Evolutionary conservation across 2,329 filamentous ascomycete genomes (phyloP).

Genomic region (Microsporum audouinii): DNA sequence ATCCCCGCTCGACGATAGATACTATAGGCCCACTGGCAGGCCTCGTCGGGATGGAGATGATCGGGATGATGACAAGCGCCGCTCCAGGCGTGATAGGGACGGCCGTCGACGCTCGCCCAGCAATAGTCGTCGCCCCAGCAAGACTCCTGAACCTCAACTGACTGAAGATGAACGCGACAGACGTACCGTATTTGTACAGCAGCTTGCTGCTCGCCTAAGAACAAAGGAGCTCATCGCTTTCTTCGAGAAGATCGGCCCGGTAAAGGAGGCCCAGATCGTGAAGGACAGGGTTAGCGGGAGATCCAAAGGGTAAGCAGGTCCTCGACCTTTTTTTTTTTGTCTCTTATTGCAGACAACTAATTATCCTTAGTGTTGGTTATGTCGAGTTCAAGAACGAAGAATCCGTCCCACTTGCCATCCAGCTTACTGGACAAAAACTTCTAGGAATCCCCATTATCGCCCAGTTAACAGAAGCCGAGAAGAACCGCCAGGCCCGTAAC

Average conservation of each 20-base stretch:
- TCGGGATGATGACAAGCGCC: constrained; percentile 36
- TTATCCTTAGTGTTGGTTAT: constrained; percentile 69
- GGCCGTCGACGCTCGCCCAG: constrained; percentile 35
- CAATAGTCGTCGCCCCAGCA: constrained; percentile 31
- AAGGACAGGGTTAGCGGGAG: constrained; percentile 94
- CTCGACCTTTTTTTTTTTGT: not conserved
- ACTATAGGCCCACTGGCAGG: constrained; percentile 42
- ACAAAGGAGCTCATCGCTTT: constrained; percentile 89
- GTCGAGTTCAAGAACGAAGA: constrained; percentile 98
- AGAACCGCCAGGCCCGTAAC: constrained; percentile 90
- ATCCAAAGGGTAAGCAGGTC: constrained; percentile 73
- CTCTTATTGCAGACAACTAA: constrained; percentile 23
- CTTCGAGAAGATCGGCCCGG: constrained; percentile 87
- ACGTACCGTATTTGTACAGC: constrained; percentile 95
- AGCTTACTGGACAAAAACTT: constrained; percentile 97
- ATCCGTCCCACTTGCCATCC: constrained; percentile 81
- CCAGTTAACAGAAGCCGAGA: constrained; percentile 96
- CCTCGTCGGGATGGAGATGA: constrained; percentile 38
- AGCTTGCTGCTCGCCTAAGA: constrained; percentile 84
- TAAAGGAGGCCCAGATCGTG: constrained; percentile 96
- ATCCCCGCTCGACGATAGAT: constrained; percentile 53
- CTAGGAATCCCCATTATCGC: constrained; percentile 98
- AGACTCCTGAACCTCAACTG: constrained; percentile 55
- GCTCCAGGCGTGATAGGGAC: constrained; percentile 44
- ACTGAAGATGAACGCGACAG: constrained; percentile 95